phyloP scores from a whole-genome alignment of 805 yeast species.

The Metschnikowia cerradonensis region DNA sequence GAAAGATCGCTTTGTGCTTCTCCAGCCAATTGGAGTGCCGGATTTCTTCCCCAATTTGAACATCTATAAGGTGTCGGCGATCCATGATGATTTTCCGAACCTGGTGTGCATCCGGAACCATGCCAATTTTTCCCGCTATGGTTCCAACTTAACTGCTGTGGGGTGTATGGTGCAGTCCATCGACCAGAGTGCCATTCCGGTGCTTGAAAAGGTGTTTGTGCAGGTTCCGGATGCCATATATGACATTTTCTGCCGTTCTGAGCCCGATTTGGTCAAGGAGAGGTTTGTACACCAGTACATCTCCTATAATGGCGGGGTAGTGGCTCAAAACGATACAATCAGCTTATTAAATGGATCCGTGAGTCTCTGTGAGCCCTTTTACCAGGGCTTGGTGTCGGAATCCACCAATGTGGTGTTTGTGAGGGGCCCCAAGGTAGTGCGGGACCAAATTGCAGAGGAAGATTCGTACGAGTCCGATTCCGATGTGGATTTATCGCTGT shows the following conservation, averaged over 20 bases:
- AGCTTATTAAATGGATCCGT: constrained; percentile 48
- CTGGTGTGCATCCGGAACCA: constrained; percentile 40
- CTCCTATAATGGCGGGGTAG: constrained; percentile 22
- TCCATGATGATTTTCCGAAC: constrained; percentile 25
- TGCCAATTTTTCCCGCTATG: constrained; percentile 29
- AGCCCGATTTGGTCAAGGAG: constrained; percentile 30
- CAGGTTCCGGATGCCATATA: constrained; percentile 45
- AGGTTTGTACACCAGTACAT: constrained; percentile 28
- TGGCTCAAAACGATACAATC: constrained; percentile 41
- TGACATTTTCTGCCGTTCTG: constrained; percentile 28
- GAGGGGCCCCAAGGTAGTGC: constrained; percentile 18
- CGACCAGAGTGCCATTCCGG: constrained; percentile 28
- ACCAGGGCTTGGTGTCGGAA: constrained; percentile 54
- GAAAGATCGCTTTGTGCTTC: constrained; percentile 24
- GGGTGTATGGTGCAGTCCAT: constrained; percentile 36
- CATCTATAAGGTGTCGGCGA: constrained; percentile 33
- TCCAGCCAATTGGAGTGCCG: constrained; percentile 39
- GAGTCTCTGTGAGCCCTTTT: constrained; percentile 65
- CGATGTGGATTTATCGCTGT: constrained; percentile 30
- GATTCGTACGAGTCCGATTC: background rate
- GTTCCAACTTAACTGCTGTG: constrained; percentile 41
- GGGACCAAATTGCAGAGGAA: background rate
- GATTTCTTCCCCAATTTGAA: constrained; percentile 32
- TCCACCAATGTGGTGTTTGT: constrained; percentile 55
- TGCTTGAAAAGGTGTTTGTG: constrained; percentile 42